Evolutionary conservation across 1,139 yeast genomes (phyloP).

Genomic region (Eremothecium sinecaudum): DNA sequence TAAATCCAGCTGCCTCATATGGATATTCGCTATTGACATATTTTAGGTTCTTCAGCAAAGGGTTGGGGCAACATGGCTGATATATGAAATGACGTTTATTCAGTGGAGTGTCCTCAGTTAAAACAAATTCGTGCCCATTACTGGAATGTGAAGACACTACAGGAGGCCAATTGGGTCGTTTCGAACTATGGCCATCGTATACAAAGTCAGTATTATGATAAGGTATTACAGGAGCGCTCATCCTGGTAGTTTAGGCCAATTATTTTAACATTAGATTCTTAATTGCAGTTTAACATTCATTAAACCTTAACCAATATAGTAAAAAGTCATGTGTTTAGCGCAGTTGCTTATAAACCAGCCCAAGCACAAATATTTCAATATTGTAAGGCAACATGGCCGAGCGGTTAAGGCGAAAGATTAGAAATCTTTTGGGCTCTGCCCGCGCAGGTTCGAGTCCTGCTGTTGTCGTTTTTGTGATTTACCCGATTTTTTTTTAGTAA

Average conservation of each 20-base stretch:
- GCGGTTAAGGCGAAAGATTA: conserved; percentile 29
- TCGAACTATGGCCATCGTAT: conserved; percentile 6
- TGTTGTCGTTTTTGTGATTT: conserved; percentile 22
- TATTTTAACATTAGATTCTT: too few species aligned
- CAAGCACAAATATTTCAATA: not conserved
- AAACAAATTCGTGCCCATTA: conserved; percentile 12
- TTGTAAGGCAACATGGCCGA: conserved; percentile 29
- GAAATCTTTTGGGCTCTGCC: conserved; percentile 30
- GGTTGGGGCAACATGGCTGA: conserved; percentile 67
- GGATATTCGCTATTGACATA: conserved; percentile 70
- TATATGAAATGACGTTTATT: conserved; percentile 78
- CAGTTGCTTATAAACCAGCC: too few species aligned
- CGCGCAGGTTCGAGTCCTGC: conserved; percentile 30
- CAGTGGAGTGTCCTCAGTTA: conserved; percentile 63
- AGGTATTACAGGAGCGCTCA: conserved; percentile 28
- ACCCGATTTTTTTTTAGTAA: too few species aligned
- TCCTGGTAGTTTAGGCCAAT: too few species aligned
- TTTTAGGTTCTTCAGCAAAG: conserved; percentile 46
- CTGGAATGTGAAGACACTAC: conserved; percentile 9
- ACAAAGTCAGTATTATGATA: conserved; percentile 25
- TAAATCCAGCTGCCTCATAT: conserved; percentile 54
- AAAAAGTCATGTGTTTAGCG: too few species aligned
- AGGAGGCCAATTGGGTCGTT: conserved; percentile 16
- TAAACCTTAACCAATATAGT: too few species aligned
- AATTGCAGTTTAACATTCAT: too few species aligned